phyloP scores from a whole-genome alignment of 148 eudicot genomes.

The Persicaria maculosa region DNA sequence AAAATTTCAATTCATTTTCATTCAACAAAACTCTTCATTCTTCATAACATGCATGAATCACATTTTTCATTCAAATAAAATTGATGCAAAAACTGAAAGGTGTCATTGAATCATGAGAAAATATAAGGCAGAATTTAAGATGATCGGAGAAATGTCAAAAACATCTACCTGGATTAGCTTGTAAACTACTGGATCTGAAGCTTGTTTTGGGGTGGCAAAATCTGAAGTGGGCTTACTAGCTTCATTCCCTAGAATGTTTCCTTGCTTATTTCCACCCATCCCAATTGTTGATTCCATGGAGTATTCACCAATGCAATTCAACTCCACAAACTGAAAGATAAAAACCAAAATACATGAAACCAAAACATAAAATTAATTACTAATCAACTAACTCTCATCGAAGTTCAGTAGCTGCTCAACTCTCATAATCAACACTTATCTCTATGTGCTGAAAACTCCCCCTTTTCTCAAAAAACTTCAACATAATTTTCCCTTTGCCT shows the following conservation, averaged over 20 bases:
- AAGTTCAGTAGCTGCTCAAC: background rate
- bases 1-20: background rate
- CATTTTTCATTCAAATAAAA: background rate
- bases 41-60: too few relatives aligned
- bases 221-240: slow-evolving; percentile 19
- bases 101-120: slow-evolving; percentile 1
- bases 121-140: background rate
- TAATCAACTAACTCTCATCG: background rate
- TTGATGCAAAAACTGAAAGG: background rate
- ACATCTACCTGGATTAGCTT: slow-evolving; percentile 70
- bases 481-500: too few relatives aligned
- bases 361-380: background rate
- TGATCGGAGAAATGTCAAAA: background rate
- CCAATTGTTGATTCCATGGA: slow-evolving; percentile 53
- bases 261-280: slow-evolving; percentile 31
- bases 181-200: slow-evolving; percentile 71
- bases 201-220: slow-evolving; percentile 27
- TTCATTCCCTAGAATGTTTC: slow-evolving; percentile 18
- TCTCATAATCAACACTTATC: too few relatives aligned
- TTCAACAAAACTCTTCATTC: background rate
- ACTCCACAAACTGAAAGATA: slow-evolving; percentile 31
- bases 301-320: slow-evolving; percentile 34
- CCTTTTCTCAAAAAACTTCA: too few relatives aligned
- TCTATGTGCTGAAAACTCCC: too few relatives aligned
- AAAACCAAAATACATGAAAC: slow-evolving; percentile 1